phyloP scores from a whole-genome alignment of 2,329 filamentous ascomycete genomes.

The Xylariaceae sp. region DNA sequence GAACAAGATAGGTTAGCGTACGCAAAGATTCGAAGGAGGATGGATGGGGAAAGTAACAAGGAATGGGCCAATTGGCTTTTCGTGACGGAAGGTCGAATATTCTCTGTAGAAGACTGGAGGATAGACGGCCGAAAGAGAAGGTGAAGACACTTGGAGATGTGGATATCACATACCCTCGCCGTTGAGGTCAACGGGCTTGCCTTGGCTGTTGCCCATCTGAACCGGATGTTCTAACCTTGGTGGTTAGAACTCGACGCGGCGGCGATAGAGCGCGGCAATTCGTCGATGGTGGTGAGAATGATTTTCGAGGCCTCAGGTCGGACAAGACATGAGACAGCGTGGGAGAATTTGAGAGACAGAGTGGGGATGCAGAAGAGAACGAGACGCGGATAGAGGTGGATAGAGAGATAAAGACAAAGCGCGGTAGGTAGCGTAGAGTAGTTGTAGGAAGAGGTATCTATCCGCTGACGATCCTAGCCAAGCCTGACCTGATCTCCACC shows the following conservation, averaged over 20 bases:
- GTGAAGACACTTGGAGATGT: not conserved
- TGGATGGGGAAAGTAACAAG: not conserved
- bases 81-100: not conserved
- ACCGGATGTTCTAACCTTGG: slow-evolving; percentile 15
- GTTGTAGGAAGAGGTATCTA: not conserved
- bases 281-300: slow-evolving; percentile 3
- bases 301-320: slow-evolving; percentile 10
- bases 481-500: slow-evolving; percentile 17
- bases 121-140: not conserved
- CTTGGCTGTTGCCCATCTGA: slow-evolving; percentile 87
- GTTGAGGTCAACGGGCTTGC: slow-evolving; percentile 86
- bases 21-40: not conserved
- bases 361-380: not conserved
- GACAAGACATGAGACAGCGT: slow-evolving; percentile 15
- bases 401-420: not conserved
- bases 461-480: not conserved
- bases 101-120: not conserved
- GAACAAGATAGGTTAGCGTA: slow-evolving; percentile 10
- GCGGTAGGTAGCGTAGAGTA: not conserved
- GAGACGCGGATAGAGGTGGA: not conserved
- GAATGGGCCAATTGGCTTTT: not conserved
- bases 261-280: slow-evolving; percentile 3
- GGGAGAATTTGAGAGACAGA: not conserved
- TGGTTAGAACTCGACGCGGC: slow-evolving; percentile 6
- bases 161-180: slow-evolving; percentile 72